Evolutionary conservation across 148 eudicot genomes (phyloP).

Genomic region (Simmondsia chinensis): DNA sequence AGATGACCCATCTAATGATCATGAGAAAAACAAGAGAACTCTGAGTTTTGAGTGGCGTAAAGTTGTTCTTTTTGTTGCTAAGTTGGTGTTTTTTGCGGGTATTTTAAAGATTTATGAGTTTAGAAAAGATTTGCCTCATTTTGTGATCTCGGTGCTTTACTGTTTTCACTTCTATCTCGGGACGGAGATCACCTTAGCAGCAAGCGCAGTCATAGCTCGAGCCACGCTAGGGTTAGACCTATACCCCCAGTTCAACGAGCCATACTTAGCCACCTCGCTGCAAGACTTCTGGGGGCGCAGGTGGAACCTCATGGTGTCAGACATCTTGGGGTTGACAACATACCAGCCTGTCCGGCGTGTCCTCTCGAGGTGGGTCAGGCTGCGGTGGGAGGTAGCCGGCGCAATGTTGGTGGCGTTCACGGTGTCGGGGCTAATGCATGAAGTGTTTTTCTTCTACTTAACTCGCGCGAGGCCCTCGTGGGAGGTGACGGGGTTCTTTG

Average conservation of each 20-base stretch:
- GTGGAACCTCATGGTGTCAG: conserved; percentile 60
- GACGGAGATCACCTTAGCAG: conserved; percentile 24
- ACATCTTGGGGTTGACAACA: conserved; percentile 33
- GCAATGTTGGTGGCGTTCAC: conserved; percentile 28
- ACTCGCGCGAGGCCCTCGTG: conserved; percentile 46
- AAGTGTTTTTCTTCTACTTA: conserved; percentile 30
- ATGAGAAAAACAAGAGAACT: no score
- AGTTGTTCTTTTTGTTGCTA: conserved; percentile 7
- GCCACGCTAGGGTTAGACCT: conserved; percentile 32
- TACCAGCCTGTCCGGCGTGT: conserved; percentile 26
- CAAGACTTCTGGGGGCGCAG: conserved; percentile 70
- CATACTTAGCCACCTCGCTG: conserved; percentile 43
- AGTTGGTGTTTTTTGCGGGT: conserved; percentile 14
- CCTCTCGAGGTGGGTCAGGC: conserved; percentile 8
- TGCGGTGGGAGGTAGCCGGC: conserved; percentile 3
- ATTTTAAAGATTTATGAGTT: conserved; percentile 19
- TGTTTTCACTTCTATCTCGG: conserved; percentile 36
- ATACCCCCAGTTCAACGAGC: conserved; percentile 44
- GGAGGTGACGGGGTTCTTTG: conserved; percentile 63
- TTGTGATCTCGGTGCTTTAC: conserved; percentile 22
- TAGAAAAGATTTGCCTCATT: conserved; percentile 10
- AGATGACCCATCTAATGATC: not conserved
- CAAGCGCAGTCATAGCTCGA: conserved; percentile 18
- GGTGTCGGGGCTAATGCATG: conserved; percentile 65
- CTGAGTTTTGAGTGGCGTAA: no score